phyloP scores from a whole-genome alignment of 1,139 yeast species.

The Saccharomycopsis hybrid region DNA sequence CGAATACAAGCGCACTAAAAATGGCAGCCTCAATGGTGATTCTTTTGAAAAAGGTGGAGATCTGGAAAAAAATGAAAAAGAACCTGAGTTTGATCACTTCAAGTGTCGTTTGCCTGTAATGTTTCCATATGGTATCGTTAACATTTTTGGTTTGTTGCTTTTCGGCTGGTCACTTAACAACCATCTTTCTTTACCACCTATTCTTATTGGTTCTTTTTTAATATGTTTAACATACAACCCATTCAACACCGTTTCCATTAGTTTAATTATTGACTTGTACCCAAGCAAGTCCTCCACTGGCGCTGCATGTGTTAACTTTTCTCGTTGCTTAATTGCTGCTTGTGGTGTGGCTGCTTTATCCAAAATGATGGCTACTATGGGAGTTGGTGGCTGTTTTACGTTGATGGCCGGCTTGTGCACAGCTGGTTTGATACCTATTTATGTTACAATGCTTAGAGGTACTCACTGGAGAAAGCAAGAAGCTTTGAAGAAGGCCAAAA shows the following conservation, averaged over 20 bases:
- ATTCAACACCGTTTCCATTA: conserved; percentile 2
- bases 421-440: conserved; percentile 1
- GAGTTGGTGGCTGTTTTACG: conserved; percentile 59
- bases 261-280: conserved; percentile 25
- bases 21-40: neutral
- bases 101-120: conserved; percentile 37
- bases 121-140: conserved; percentile 5
- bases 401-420: conserved; percentile 39
- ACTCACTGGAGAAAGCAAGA: neutral
- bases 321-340: conserved; percentile 56
- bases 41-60: neutral
- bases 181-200: conserved; percentile 5
- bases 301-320: conserved; percentile 50
- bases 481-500: neutral
- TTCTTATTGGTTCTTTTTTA: conserved; percentile 7
- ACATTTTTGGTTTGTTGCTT: neutral
- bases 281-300: conserved; percentile 57
- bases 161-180: conserved; percentile 13
- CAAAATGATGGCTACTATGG: conserved; percentile 44
- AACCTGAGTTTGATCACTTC: conserved; percentile 27
- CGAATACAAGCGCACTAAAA: neutral
- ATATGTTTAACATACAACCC: conserved; percentile 3
- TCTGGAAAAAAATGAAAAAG: neutral
- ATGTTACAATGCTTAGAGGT: neutral
- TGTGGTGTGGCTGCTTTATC: conserved; percentile 55